Conservation (phyloP, 305 asterid species). For the Fraxinus platypoda region DNA sequence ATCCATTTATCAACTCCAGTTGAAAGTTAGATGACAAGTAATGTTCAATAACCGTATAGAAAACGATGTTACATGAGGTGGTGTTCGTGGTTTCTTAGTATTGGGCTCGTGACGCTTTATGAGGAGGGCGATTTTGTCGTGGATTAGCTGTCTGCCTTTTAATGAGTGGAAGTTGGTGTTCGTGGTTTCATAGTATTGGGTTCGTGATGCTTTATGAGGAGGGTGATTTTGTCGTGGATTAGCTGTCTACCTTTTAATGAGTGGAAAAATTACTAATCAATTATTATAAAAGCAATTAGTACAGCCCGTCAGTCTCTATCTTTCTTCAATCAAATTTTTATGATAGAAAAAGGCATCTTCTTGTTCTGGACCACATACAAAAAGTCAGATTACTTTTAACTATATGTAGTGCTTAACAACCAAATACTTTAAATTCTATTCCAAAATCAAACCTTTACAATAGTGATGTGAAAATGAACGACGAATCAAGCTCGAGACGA, state of each 20-base stretch:
- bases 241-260: constrained; percentile 3
- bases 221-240: background rate
- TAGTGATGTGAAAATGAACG: too few species aligned
- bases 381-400: background rate
- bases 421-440: background rate
- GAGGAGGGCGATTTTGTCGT: background rate
- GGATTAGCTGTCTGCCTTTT: background rate
- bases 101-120: background rate
- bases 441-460: background rate
- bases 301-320: constrained; percentile 2
- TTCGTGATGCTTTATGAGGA: background rate
- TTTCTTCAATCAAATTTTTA: constrained; percentile 20
- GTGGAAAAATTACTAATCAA: constrained; percentile 31
- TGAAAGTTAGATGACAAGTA: background rate
- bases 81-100: background rate
- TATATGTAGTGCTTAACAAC: constrained; percentile 9
- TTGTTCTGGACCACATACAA: background rate
- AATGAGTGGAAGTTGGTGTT: background rate
- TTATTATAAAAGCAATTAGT: background rate
- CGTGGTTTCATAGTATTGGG: background rate
- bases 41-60: background rate
- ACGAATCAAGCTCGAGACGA: too few species aligned
- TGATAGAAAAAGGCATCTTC: background rate
- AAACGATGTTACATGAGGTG: background rate
- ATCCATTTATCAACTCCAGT: background rate